A percentile compares a stretch with the other conserved stretches of the same genome.
Evolutionary conservation across 2,329 filamentous ascomycete genomes (phyloP).

Genomic region (Sarocladium oryzae): DNA sequence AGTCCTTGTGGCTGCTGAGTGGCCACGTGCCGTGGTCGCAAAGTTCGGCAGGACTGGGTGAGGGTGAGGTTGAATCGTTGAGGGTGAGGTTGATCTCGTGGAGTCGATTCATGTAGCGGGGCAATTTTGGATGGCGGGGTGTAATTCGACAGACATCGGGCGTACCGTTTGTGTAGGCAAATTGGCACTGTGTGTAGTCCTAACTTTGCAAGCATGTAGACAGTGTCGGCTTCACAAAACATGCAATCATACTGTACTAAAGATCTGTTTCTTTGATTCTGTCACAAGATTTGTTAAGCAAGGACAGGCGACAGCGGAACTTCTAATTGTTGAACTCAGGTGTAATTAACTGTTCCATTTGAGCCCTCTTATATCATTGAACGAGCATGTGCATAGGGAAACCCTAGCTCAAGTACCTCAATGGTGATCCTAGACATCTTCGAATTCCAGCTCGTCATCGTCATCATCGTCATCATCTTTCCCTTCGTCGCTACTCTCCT

Average conservation of each 20-base stretch:
- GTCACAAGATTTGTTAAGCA: too few relatives aligned
- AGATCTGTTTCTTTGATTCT: too few relatives aligned
- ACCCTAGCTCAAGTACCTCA: too few relatives aligned
- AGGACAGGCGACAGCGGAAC: too few relatives aligned
- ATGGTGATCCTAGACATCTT: conserved; percentile 42
- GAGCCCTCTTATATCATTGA: too few relatives aligned
- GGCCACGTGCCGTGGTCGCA: conserved; percentile 3
- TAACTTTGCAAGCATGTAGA: too few relatives aligned
- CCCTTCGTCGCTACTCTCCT: conserved; percentile 21
- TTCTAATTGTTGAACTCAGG: too few relatives aligned
- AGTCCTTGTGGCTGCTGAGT: not conserved
- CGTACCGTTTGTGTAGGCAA: conserved; percentile 3
- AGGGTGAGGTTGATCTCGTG: conserved; percentile 1
- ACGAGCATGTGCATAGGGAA: too few relatives aligned
- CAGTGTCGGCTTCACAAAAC: too few relatives aligned
- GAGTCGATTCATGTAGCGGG: conserved; percentile 16
- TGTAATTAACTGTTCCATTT: too few relatives aligned
- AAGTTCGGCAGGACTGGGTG: conserved; percentile 9
- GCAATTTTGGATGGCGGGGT: conserved; percentile 23
- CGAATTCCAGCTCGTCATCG: conserved; percentile 53
- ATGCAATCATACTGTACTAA: too few relatives aligned
- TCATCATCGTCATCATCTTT: conserved; percentile 35
- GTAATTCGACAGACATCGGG: conserved; percentile 12
- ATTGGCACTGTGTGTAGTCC: conserved; percentile 1
- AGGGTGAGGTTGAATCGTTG: conserved; percentile 7